Conservation (phyloP, 306 rosid genomes). For the Gastrolobium villosum region DNA sequence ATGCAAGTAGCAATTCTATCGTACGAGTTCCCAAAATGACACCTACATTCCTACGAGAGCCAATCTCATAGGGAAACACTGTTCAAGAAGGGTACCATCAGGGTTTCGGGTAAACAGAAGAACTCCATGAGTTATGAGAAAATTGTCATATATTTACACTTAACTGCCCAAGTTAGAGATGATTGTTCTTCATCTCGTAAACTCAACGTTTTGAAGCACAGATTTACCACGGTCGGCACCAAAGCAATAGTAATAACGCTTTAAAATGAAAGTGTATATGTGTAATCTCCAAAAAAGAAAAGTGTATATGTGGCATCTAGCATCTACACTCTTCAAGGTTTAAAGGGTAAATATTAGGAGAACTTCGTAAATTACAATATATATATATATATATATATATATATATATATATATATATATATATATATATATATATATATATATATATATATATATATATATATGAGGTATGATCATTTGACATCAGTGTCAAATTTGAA, state of each 20-base stretch:
- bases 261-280: not conserved
- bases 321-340: constrained; percentile 38
- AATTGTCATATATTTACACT: not conserved
- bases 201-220: constrained; percentile 16
- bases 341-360: not conserved
- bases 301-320: not conserved
- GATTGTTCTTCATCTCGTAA: constrained; percentile 2
- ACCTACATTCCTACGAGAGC: not conserved
- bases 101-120: not conserved
- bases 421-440: not conserved
- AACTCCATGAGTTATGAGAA: not conserved
- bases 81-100: not conserved
- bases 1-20: constrained; percentile 6
- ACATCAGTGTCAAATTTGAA: no score
- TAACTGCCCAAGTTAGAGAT: constrained; percentile 14
- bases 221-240: not conserved
- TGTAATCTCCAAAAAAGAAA: not conserved
- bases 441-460: not conserved
- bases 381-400: not conserved
- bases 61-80: constrained; percentile 3
- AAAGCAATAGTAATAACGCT: not conserved
- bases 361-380: not conserved
- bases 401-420: not conserved
- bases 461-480: no score
- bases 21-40: constrained; percentile 14